Evolutionary conservation across 306 rosid species (phyloP), one percentile per base, ranked within the genome.

Genomic region (Adenanthera pavonina): DNA sequence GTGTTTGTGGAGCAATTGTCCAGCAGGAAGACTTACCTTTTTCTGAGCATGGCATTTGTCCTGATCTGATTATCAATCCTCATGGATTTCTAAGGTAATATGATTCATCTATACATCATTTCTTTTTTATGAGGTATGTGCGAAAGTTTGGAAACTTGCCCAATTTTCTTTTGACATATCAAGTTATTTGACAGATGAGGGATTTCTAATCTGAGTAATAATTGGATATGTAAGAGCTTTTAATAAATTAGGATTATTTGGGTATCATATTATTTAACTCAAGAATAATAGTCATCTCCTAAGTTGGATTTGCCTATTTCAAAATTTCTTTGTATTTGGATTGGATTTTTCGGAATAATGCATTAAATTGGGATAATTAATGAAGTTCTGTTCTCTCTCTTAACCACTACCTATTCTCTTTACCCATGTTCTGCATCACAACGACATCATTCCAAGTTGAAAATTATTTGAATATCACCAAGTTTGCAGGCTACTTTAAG

Each of bases 11-110:
- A 74, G 93, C 97, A 60, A 90, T 95, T 83, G 92, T 95, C 78
- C 95, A 84, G 69, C 98, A 95, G 88, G 99, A 95, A 85, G 99
- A 95, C 82, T 93, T 95, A 43, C 99, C 99, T 2, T 95, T 95
- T 88, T 90, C 97, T 52, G 99, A 95, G 86, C 90, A 92, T 82
- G 99, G 99, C 89, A 90, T 95, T 77, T 95, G 99, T 85, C 97
- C 99, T 8, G 99, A 95, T 86, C 84, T 95, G 78, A 95, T 95
- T 67, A 95, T 95, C 97, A 95, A 95, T 75, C 99, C 97, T 80
- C 99, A 95, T 83, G 99, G 99, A 78, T 95, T 95, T 85, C 97
- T 97, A 34, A 95, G 98, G 98, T 92, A 84, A 80, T 33, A 8
- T 59, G 48, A 34, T 69, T 69, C 30, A 82, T 77, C 72, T 62